These are phyloP conservation scores for Onygenales sp. DNA, from an alignment of 2,329 filamentous ascomycete genomes.

Conservation along the genomic window DNA sequence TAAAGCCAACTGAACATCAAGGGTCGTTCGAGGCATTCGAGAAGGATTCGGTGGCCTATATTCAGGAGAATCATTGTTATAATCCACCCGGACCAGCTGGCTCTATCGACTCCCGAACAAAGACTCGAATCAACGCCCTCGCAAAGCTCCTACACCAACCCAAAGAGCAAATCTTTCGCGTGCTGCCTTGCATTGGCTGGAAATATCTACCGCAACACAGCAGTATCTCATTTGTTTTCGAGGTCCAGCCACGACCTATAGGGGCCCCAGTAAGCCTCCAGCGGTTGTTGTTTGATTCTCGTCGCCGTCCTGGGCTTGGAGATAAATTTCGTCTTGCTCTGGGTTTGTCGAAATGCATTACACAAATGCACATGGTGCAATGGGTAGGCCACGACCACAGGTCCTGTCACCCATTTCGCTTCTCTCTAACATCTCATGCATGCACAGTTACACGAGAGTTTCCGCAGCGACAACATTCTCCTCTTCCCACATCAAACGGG, in stretches of 20 bases:
- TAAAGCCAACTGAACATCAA: too few species aligned
- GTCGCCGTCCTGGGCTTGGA: background rate
- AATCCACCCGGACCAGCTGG: too few species aligned
- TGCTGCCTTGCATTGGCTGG: conserved; percentile 10
- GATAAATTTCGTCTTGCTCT: conserved; percentile 7
- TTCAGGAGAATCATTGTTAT: too few species aligned
- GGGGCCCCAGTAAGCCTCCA: conserved; percentile 6
- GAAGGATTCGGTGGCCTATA: too few species aligned
- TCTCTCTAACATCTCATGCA: too few species aligned
- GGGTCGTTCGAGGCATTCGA: too few species aligned
- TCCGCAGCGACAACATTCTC: conserved; percentile 14
- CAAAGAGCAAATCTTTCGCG: conserved; percentile 9
- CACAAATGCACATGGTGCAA: conserved; percentile 12
- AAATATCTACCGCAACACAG: conserved; percentile 2
- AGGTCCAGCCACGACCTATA: background rate
- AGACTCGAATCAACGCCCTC: background rate
- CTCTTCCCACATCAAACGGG: conserved; percentile 7
- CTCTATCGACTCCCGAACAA: background rate
- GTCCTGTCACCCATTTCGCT: background rate
- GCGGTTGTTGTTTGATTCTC: background rate
- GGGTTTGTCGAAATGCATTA: conserved; percentile 7
- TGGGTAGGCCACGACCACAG: conserved; percentile 3
- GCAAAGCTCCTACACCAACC: background rate
- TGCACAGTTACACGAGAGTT: conserved; percentile 10
- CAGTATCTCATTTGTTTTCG: conserved; percentile 8